Evolutionary conservation across 2,329 filamentous ascomycete genomes (phyloP).

Genomic region (Neodidymelliopsis sp.): DNA sequence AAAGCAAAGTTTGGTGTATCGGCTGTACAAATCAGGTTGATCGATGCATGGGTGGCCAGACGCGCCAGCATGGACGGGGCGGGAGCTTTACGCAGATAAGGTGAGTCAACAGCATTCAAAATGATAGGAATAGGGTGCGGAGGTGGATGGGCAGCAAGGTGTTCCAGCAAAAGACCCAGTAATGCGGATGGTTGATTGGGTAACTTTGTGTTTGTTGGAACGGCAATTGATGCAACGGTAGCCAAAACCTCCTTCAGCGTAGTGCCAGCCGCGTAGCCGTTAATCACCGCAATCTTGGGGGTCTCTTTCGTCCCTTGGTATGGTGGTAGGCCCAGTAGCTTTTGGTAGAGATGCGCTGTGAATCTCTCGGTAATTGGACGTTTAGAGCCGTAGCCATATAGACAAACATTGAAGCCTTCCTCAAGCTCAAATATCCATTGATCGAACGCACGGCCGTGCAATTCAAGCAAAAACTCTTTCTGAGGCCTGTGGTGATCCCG

Average conservation of each 20-base stretch:
- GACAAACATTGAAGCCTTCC: constrained; percentile 84
- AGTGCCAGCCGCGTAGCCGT: constrained; percentile 77
- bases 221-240: constrained; percentile 71
- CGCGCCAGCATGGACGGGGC: constrained; percentile 77
- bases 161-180: constrained; percentile 69
- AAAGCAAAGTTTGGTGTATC: constrained; percentile 88
- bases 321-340: constrained; percentile 36
- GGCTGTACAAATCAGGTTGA: constrained; percentile 79
- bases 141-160: constrained; percentile 60
- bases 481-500: constrained; percentile 75
- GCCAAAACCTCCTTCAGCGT: constrained; percentile 73
- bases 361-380: constrained; percentile 76
- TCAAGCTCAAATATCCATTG: constrained; percentile 93
- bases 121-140: constrained; percentile 67
- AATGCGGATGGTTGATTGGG: constrained; percentile 73
- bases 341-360: constrained; percentile 71
- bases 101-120: constrained; percentile 86
- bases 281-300: constrained; percentile 79
- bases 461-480: constrained; percentile 72
- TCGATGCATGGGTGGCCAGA: constrained; percentile 74
- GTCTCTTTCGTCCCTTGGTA: constrained; percentile 44
- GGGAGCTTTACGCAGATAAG: constrained; percentile 73
- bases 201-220: constrained; percentile 59
- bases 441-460: constrained; percentile 82
- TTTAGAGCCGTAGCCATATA: constrained; percentile 95